Base-by-base conservation (phyloP, 2,329 filamentous ascomycete species). In the Coniochaeta ligniaria region DNA sequence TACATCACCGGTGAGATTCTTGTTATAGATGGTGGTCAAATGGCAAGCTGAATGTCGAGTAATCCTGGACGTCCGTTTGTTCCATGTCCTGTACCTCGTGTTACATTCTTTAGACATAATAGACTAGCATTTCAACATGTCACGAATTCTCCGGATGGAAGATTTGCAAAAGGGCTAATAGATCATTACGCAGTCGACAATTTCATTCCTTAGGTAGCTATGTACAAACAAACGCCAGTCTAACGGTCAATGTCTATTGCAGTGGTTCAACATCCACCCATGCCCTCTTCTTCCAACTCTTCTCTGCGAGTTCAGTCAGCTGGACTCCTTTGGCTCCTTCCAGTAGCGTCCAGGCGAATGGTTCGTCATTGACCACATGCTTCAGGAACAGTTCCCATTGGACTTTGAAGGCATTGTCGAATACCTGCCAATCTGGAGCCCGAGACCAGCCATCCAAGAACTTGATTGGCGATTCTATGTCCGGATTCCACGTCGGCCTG, bases 311-410 rank as follows among this genome's bases (percentile, higher is more conserved):
- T 38, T 60, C 58, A 4, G 58, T 55, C 26, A 60, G 33, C 47
- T 60, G 58, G 16, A 60, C 58, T 17, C 58, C 58, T 28, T 60
- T 60, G 2, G 58, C 58, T 12, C 58, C 58, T 43, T 54, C 58
- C 7, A 60, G 47, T n/a, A 60, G 31, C 11, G 38, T 55, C 11
- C 38, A 28, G 16, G 36, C 54, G 17, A 28, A 60, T 7, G 58
- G 58, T 43, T 60, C 58, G 22, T 60, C 58, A 16, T 43, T 28
- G 7, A 60, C 45, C 7, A 60, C 58, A 50, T 60, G 47, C 47
- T 36, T 54, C 20, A 60, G 47, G 58, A 60, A 60, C 58, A 60
- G 7, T 33, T 60, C 58, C 58, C 58, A 60, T 17, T 60, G 58
- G 6, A 55, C 58, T 36, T 60, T 60, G 35, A 60, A 60, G 22